Percentiles rank a stretch among this genome's conserved stretches.
Conservation (phyloP, 768 basidiomycete genomes). For the Boletellus ananas region DNA sequence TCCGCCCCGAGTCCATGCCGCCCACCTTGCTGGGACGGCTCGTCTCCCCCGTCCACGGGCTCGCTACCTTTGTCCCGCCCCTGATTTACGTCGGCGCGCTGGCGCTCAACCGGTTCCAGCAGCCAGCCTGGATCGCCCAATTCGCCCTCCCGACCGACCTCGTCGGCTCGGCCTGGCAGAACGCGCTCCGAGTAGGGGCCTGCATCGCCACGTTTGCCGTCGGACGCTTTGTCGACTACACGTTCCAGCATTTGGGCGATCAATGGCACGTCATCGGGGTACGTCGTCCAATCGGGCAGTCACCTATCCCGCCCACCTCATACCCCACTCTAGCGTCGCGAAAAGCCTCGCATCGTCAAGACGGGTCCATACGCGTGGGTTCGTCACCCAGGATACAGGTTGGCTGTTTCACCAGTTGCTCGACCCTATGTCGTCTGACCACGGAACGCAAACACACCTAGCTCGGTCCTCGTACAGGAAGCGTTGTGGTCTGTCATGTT, state of each 20-base stretch:
- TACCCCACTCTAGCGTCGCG: conserved; percentile 18
- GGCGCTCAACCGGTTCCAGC: conserved; percentile 22
- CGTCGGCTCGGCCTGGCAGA: conserved; percentile 8
- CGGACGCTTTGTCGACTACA: neutral
- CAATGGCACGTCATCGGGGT: conserved; percentile 30
- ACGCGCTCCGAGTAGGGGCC: conserved; percentile 13
- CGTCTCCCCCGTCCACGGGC: conserved; percentile 24
- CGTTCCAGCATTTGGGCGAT: conserved; percentile 17
- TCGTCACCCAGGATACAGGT: conserved; percentile 33
- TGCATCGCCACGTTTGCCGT: conserved; percentile 17
- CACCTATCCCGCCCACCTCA: neutral
- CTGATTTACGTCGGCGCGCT: conserved; percentile 23
- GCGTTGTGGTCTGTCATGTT: conserved; percentile 23
- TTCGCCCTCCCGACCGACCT: conserved; percentile 13
- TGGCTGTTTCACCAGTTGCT: neutral
- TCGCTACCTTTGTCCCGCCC: conserved; percentile 18
- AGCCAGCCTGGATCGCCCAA: conserved; percentile 29
- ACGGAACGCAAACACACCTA: neutral
- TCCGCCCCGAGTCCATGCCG: conserved; percentile 15
- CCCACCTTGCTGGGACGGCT: conserved; percentile 18
- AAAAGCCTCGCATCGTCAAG: conserved; percentile 29
- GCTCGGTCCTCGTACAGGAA: conserved; percentile 19
- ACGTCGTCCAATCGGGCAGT: neutral
- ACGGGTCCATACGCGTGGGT: conserved; percentile 33
- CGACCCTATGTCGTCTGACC: neutral